Evolutionary conservation across 2,329 filamentous ascomycete genomes (phyloP).

Genomic region (Paecilomyces sp.): DNA sequence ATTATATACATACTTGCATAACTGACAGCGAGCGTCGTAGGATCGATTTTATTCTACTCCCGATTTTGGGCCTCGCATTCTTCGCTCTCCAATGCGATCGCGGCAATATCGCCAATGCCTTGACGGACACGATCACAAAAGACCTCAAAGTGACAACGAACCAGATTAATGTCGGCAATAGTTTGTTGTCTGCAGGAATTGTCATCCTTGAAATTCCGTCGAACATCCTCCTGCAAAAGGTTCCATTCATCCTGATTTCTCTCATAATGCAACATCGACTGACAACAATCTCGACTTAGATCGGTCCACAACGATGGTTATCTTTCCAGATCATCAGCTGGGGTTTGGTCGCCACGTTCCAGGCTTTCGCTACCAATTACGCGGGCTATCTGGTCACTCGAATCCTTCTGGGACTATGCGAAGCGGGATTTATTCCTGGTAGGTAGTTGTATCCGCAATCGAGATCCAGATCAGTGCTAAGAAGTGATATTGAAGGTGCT

Average conservation of each 20-base stretch:
- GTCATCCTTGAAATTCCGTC: slow-evolving; percentile 46
- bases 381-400: slow-evolving; percentile 44
- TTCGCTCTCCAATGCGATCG: slow-evolving; percentile 23
- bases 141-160: slow-evolving; percentile 46
- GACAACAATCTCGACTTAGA: slow-evolving; percentile 23
- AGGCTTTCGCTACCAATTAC: slow-evolving; percentile 45
- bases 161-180: slow-evolving; percentile 49
- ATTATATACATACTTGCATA: background rate
- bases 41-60: slow-evolving; percentile 22
- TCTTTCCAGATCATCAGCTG: slow-evolving; percentile 48
- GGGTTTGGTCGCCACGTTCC: slow-evolving; percentile 49
- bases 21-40: slow-evolving; percentile 6
- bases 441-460: slow-evolving; percentile 11
- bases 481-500: slow-evolving; percentile 13
- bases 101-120: slow-evolving; percentile 42
- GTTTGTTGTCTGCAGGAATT: slow-evolving; percentile 46
- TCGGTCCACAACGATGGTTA: slow-evolving; percentile 49
- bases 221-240: slow-evolving; percentile 41
- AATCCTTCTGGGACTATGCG: slow-evolving; percentile 47
- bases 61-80: slow-evolving; percentile 19
- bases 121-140: slow-evolving; percentile 46
- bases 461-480: background rate
- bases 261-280: background rate
- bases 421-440: slow-evolving; percentile 52
- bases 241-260: background rate